Percentiles rank a stretch among this genome's conserved stretches.
Evolutionary conservation across 2,329 filamentous ascomycete species (phyloP).

Genomic region (Zymoseptoria crescenta): DNA sequence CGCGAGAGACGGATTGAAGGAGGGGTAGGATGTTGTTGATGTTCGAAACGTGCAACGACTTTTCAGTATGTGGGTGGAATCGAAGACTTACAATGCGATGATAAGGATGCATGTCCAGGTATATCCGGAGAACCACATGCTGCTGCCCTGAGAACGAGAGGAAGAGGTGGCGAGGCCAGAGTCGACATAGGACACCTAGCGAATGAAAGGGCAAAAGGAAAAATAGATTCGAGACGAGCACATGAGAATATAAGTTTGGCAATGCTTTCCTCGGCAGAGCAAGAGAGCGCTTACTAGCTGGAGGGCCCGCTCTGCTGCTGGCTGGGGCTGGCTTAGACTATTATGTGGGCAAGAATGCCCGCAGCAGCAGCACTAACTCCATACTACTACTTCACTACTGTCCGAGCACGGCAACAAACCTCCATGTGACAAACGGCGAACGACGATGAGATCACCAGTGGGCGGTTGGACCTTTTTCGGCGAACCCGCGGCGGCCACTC

Average conservation of each 20-base stretch:
- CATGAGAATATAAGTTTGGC: conserved; percentile 25
- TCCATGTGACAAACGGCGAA: neutral
- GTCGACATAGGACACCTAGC: conserved; percentile 23
- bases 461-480: neutral
- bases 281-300: conserved; percentile 28
- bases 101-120: conserved; percentile 27
- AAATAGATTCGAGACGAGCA: conserved; percentile 19
- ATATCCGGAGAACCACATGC: conserved; percentile 25
- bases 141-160: conserved; percentile 28
- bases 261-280: conserved; percentile 24
- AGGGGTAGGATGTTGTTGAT: neutral
- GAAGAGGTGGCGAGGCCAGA: conserved; percentile 18
- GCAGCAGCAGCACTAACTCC: neutral
- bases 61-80: neutral
- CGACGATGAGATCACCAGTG: conserved; percentile 10
- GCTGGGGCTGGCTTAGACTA: conserved; percentile 11
- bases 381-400: neutral
- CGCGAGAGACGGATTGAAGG: conserved; percentile 3
- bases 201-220: conserved; percentile 17
- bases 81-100: conserved; percentile 26
- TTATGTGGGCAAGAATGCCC: conserved; percentile 8
- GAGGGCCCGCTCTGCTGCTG: conserved; percentile 13
- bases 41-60: neutral
- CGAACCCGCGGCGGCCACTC: neutral
- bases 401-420: neutral